phyloP scores from a whole-genome alignment of 148 eudicot species.

The Gaultheria prostrata region DNA sequence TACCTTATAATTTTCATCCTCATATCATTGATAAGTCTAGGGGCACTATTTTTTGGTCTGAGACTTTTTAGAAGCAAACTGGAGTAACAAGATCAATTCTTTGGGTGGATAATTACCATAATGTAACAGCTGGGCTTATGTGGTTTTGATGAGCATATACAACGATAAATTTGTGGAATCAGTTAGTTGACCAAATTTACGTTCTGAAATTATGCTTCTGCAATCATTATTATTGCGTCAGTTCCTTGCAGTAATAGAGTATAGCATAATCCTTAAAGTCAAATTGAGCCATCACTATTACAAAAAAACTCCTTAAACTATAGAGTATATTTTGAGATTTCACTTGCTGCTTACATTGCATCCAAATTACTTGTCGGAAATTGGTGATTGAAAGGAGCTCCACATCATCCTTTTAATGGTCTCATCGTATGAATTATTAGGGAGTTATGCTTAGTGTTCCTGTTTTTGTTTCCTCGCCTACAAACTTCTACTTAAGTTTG shows the following conservation, averaged over 20 bases:
- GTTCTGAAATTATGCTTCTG: neutral
- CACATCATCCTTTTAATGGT: neutral
- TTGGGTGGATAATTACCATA: neutral
- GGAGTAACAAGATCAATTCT: neutral
- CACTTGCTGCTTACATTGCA: neutral
- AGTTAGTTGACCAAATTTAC: neutral
- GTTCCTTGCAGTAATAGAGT: neutral
- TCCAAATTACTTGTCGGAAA: too few relatives aligned
- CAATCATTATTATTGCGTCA: neutral
- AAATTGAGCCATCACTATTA: neutral
- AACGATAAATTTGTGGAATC: neutral
- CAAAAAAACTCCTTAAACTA: neutral
- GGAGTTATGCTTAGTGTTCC: neutral
- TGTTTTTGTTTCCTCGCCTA: neutral
- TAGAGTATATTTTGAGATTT: neutral
- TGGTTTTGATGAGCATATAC: neutral
- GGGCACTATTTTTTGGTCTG: neutral
- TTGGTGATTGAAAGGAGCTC: neutral
- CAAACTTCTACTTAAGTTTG: too few relatives aligned
- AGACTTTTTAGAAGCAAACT: neutral
- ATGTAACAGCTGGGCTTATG: neutral
- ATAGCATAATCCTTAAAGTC: neutral
- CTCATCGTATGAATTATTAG: neutral
- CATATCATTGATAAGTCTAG: neutral
- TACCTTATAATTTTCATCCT: too few relatives aligned